Conservation (phyloP, 2,329 filamentous ascomycete species). For the Talaromyces sp. region DNA sequence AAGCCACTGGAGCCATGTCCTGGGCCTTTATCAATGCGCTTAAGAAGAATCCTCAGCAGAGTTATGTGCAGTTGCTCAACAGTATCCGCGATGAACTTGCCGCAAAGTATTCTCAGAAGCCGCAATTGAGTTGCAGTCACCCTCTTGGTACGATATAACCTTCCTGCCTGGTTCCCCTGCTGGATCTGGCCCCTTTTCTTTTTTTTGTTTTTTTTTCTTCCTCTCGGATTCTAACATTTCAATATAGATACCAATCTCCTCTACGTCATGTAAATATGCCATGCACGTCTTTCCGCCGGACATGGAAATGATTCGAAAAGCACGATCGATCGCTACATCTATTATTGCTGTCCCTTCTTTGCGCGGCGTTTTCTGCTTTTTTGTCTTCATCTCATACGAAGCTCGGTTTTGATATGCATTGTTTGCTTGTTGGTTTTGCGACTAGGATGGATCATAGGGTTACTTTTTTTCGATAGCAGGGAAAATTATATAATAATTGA, state of each 20-base stretch:
- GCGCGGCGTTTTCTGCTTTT: neutral
- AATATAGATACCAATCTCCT: slow-evolving; percentile 60
- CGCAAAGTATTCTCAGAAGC: slow-evolving; percentile 88
- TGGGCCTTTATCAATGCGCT: slow-evolving; percentile 92
- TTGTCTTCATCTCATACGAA: neutral
- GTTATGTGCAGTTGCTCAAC: slow-evolving; percentile 92
- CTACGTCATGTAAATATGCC: slow-evolving; percentile 59
- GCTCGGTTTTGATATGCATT: neutral
- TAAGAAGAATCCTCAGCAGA: slow-evolving; percentile 91
- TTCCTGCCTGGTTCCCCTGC: neutral
- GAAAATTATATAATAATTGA: neutral
- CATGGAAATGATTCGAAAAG: neutral
- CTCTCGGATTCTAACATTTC: slow-evolving; percentile 16
- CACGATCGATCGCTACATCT: neutral
- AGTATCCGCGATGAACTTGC: slow-evolving; percentile 87
- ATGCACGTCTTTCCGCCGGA: neutral
- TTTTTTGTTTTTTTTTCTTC: neutral
- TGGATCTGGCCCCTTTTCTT: neutral
- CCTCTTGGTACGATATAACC: slow-evolving; percentile 69
- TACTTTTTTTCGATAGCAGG: neutral
- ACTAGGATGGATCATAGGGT: neutral
- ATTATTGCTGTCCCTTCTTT: neutral
- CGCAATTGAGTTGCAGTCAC: slow-evolving; percentile 93
- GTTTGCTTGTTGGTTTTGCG: neutral
- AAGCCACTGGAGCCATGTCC: slow-evolving; percentile 97